These are phyloP conservation scores for Albifimbria verrucaria DNA, from an alignment of 2,329 filamentous ascomycete species.

Conservation along the genomic window DNA sequence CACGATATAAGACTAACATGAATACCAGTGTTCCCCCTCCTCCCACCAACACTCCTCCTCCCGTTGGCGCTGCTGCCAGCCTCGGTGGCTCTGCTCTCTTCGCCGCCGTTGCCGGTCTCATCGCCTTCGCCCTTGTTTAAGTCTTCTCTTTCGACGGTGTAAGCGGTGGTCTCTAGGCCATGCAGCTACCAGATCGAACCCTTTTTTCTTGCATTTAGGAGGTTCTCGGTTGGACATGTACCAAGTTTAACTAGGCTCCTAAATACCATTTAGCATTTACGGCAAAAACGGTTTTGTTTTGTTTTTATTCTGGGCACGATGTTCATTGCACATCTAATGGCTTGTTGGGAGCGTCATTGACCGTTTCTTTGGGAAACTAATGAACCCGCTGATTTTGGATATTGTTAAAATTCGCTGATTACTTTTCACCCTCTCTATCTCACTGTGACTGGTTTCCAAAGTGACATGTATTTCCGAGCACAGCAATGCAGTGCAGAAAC, in stretches of 20 bases:
- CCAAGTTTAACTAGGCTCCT: constrained; percentile 34
- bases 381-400: background rate
- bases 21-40: constrained; percentile 9
- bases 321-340: constrained; percentile 51
- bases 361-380: background rate
- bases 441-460: too few relatives aligned
- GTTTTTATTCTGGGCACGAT: constrained; percentile 17
- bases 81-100: constrained; percentile 51
- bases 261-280: constrained; percentile 28
- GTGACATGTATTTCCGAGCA: too few relatives aligned
- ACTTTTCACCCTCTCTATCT: too few relatives aligned
- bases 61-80: constrained; percentile 51
- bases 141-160: constrained; percentile 30
- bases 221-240: constrained; percentile 32
- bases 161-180: constrained; percentile 36
- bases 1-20: constrained; percentile 11
- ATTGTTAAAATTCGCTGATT: background rate
- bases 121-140: constrained; percentile 55
- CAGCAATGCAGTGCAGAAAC: too few relatives aligned
- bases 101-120: constrained; percentile 53
- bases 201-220: constrained; percentile 18
- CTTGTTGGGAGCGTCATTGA: constrained; percentile 7
- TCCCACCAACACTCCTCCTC: constrained; percentile 29
- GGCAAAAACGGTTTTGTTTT: constrained; percentile 13
- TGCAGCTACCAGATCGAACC: constrained; percentile 30